Conservation (phyloP, 73 alveolate genomes). For the Paramecium sonneborni region DNA sequence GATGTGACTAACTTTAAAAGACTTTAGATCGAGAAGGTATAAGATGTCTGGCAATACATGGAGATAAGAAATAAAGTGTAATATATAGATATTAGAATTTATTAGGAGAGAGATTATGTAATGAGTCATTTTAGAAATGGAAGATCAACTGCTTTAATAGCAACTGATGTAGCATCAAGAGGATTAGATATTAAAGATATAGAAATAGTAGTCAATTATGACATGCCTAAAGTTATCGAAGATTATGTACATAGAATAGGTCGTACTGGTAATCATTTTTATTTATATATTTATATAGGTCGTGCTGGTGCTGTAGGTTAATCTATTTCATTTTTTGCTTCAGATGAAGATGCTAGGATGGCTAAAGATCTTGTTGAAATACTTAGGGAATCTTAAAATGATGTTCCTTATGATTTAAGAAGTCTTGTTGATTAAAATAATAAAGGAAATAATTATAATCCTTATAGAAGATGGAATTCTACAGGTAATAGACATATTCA, state of each 20-base stretch:
- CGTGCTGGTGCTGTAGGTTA: slow-evolving; percentile 88
- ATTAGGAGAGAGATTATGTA: slow-evolving; percentile 77
- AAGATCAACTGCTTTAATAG: slow-evolving; percentile 74
- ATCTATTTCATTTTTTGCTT: slow-evolving; percentile 77
- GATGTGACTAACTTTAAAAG: slow-evolving; percentile 79
- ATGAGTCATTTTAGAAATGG: slow-evolving; percentile 77
- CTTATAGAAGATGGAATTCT: slow-evolving; percentile 50
- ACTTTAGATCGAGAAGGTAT: slow-evolving; percentile 69
- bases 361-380: slow-evolving; percentile 53
- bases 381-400: slow-evolving; percentile 21
- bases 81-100: background rate
- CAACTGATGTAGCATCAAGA: slow-evolving; percentile 94
- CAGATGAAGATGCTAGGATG: slow-evolving; percentile 59
- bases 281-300: background rate
- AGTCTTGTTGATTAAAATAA: background rate
- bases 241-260: slow-evolving; percentile 95
- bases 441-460: background rate
- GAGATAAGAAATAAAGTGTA: slow-evolving; percentile 78
- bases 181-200: slow-evolving; percentile 92
- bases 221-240: slow-evolving; percentile 84
- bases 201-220: slow-evolving; percentile 83
- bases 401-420: slow-evolving; percentile 38
- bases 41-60: slow-evolving; percentile 81
- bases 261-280: slow-evolving; percentile 79
- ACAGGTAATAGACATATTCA: background rate